Evolutionary conservation across 768 basidiomycete species (phyloP), one percentile per base, ranked within the genome.

Genomic region (Tylopilus vinaceipallidus): DNA sequence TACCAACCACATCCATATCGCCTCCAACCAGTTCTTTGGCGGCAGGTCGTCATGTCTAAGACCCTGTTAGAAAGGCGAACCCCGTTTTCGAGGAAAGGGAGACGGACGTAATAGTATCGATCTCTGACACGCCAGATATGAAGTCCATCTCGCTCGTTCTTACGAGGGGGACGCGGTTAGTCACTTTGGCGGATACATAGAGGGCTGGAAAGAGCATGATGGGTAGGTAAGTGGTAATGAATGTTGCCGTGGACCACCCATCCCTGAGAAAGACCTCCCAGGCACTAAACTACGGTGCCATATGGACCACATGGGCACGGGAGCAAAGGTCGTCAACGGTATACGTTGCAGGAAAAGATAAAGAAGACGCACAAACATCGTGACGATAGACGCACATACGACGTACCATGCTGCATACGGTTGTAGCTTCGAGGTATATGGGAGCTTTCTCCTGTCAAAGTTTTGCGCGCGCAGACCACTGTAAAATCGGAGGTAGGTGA

Each of bases 401-500:
- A 55, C 63, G 49, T 69, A 74, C 66, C 66, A 75, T n/a, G 69
- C 68, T 7, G 66, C 68, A 49, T 66, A 74, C 0, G 74, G 74
- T 53, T 75, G 71, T 3, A 81, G 52, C 6, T 52, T 54, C 3
- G 74, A 66, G 6, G 45, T 36, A 64, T 73, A 82, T 0, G 82
- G 79, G 16, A 83, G 71, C 0, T 61, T 70, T 13, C 41, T 49
- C 36, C 78, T 74, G 55, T 73, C 69, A 42, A 81, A 66, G 0
- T 78, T 78, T 55, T 83, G 81, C 1, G 58, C 64, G 32, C 69
- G 68, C 58, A 76, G 52, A 27, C 79, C 83, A 11, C 69, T 61
- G 50, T 67, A 66, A 63, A 77, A 77, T 24, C 73, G 71, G 33
- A 78, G 54, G 62, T 77, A 78, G 9, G 71, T 74, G 32, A 78